Conservation (phyloP, 1,139 yeast genomes). For the Lodderomyces orthopsilosis region DNA sequence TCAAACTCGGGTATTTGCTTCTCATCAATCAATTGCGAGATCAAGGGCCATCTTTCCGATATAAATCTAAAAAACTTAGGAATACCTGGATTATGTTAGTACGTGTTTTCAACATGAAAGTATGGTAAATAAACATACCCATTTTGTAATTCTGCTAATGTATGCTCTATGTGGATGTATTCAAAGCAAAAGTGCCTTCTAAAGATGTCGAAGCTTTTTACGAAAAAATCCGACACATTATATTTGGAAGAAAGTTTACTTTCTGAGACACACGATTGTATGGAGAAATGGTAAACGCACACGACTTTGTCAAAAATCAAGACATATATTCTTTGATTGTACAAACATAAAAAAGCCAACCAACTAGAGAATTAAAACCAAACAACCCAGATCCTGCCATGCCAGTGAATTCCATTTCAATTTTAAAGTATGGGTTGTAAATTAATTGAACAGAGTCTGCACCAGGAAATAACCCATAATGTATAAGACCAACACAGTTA, state of each 20-base stretch:
- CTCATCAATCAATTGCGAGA: conserved; percentile 83
- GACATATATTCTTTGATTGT: neutral
- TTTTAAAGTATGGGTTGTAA: no score
- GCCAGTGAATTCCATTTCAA: neutral
- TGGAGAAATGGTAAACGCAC: no score
- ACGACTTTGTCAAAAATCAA: neutral
- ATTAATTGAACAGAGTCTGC: no score
- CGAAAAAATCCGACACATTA: neutral
- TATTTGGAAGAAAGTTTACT: no score
- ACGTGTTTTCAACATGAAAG: conserved; percentile 20
- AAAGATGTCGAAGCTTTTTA: neutral
- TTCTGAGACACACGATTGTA: neutral
- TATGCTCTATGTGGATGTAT: neutral
- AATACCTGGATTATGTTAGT: conserved; percentile 52
- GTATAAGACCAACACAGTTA: no score
- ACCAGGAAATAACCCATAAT: no score
- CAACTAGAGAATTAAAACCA: neutral
- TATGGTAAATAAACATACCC: conserved; percentile 7
- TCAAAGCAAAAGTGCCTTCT: neutral
- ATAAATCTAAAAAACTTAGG: conserved; percentile 95
- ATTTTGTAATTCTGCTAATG: neutral
- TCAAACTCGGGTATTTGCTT: conserved; percentile 91
- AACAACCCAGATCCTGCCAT: neutral
- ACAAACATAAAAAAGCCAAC: neutral
- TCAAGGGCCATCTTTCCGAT: conserved; percentile 98